Conservation (phyloP, 2,329 filamentous ascomycete genomes). For the Monosporascus cannonballus region DNA sequence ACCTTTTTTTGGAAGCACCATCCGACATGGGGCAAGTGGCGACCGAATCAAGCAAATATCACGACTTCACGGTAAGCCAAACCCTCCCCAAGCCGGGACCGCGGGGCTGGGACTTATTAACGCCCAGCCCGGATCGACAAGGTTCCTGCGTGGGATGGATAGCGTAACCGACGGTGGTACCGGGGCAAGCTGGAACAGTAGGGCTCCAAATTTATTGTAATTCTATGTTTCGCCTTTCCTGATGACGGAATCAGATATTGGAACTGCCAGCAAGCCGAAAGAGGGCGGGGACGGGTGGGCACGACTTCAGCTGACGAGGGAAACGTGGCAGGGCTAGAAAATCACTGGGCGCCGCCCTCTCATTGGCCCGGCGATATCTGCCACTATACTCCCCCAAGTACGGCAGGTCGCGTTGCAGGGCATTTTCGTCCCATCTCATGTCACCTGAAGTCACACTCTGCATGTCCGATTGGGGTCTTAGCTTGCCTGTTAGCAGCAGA, state of each 20-base stretch:
- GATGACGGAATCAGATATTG: background rate
- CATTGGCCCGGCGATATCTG: background rate
- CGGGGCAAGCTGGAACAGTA: background rate
- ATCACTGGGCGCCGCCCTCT: background rate
- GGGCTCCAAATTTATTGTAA: background rate
- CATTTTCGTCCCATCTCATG: background rate
- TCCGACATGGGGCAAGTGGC: background rate
- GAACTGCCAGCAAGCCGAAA: too few species aligned
- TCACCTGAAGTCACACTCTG: background rate
- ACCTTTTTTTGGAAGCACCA: background rate
- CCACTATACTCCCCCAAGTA: background rate
- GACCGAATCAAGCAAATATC: background rate
- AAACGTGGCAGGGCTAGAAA: background rate
- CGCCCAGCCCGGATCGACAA: background rate
- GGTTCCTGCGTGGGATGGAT: background rate
- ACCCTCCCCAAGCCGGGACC: background rate
- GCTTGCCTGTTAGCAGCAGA: background rate
- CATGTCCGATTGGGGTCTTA: background rate
- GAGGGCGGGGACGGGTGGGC: too few species aligned
- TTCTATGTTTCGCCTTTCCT: background rate
- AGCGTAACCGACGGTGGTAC: background rate
- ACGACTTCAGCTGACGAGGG: background rate
- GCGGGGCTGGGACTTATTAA: background rate
- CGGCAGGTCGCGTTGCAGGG: background rate
- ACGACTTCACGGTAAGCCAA: background rate